Evolutionary conservation across 2,329 filamentous ascomycete genomes (phyloP), one percentile per base, ranked within the genome.

Genomic region (Stachybotrys echinatus): DNA sequence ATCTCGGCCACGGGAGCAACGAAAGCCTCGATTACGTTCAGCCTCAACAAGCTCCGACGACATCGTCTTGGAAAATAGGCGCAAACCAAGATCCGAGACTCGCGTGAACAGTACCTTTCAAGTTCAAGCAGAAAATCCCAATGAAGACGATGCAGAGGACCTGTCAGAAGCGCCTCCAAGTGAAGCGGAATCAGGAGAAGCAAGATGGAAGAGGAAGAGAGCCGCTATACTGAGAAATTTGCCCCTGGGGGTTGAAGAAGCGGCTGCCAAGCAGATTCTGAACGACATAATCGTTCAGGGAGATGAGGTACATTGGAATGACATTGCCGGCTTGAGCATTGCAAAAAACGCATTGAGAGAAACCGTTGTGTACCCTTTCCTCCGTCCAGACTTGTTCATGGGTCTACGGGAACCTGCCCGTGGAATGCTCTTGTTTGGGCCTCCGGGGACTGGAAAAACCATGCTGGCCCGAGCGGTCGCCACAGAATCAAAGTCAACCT

Each of bases 361-460:
- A 69, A 91, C 91, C 1, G 94, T 99, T 2, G 92, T 99, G 2
- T 99, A 99, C 61, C 94, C 94, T 1, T 97, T 99, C 65, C 74
- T 99, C 12, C 87, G 94, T 2, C 94, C 94, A 2, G 94, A 99
- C 68, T 73, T 99, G 2, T 99, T 99, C 71, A 94, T 92, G 81
- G 94, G 94, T 0, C 77, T 99, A 12, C 87, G 94, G 38, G 94
- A 99, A 64, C 94, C 94, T 19, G 92, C 94, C 14, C 79, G 91
- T 51, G 94, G 94, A 6, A 97, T 99, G 89, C 77, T 99, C 2
- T 77, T 99, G 1, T 99, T 99, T 63, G 94, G 94, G 0, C 94
- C 94, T 1, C 94, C 94, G 0, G 94, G 94, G n/a, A 99, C 94
- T 0, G 94, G 94, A 48, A 99, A 99, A 69, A 99, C 94, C 0